Evolutionary conservation across 1,284 basidiomycete genomes (phyloP).

Genomic region (Leccinum laetum): DNA sequence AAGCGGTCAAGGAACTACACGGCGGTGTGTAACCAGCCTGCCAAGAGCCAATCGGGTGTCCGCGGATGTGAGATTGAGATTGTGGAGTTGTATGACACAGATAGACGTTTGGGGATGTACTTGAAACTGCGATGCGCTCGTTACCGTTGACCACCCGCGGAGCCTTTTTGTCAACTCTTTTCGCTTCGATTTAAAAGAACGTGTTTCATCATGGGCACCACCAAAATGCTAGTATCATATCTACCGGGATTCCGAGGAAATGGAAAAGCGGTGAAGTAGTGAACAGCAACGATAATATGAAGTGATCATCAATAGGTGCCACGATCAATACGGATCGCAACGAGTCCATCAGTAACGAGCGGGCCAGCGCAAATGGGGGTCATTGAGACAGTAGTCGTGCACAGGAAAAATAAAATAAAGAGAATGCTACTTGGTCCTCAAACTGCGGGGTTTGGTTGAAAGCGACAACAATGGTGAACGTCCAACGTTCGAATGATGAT

Average conservation of each 20-base stretch:
- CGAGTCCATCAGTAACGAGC: neutral
- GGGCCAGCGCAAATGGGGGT: neutral
- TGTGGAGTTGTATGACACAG: neutral
- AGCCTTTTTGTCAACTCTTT: too few relatives aligned
- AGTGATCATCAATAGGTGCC: neutral
- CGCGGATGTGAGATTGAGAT: neutral
- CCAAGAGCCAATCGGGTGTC: neutral
- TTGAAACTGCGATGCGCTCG: neutral
- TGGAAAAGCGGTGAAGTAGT: neutral
- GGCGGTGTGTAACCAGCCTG: neutral
- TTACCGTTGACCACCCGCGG: neutral
- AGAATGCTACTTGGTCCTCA: neutral
- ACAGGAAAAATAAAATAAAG: neutral
- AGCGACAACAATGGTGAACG: constrained; percentile 1
- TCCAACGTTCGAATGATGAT: neutral
- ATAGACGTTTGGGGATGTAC: neutral
- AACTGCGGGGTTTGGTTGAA: neutral
- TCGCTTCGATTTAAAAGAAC: neutral
- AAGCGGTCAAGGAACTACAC: constrained; percentile 38
- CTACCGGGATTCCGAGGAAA: neutral
- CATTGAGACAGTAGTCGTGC: neutral
- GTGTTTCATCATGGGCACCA: neutral
- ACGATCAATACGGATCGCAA: neutral
- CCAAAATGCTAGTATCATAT: neutral
- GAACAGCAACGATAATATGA: neutral